These are phyloP conservation scores for Leptosphaerulina australis DNA, from an alignment of 2,329 filamentous ascomycete species.

Conservation along the genomic window DNA sequence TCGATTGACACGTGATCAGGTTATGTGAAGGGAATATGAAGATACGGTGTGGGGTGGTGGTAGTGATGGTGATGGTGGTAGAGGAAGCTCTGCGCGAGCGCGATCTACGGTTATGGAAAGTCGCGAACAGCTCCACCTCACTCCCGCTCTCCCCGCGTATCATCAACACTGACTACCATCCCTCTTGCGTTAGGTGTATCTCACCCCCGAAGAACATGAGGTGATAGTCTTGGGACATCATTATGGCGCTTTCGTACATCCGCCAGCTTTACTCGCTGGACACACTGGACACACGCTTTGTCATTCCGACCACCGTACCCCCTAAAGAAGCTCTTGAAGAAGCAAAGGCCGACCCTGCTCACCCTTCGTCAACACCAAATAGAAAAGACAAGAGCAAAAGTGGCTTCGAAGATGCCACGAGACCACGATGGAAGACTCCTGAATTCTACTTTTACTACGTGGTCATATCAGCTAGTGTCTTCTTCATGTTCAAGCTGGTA, in stretches of 20 bases:
- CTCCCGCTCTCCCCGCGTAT: slow-evolving; percentile 19
- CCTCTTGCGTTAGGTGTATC: slow-evolving; percentile 9
- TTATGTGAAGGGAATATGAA: no score
- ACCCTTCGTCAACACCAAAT: slow-evolving; percentile 35
- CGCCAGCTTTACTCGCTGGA: slow-evolving; percentile 67
- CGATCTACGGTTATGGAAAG: slow-evolving; percentile 4
- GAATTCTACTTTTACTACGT: slow-evolving; percentile 86
- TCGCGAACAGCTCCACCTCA: slow-evolving; percentile 22
- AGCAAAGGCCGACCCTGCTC: slow-evolving; percentile 40
- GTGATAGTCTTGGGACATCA: slow-evolving; percentile 25
- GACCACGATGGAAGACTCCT: slow-evolving; percentile 80
- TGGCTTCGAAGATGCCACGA: slow-evolving; percentile 55
- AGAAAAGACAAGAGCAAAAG: slow-evolving; percentile 30
- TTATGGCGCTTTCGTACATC: slow-evolving; percentile 54
- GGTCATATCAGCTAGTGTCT: slow-evolving; percentile 69
- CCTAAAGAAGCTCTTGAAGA: slow-evolving; percentile 52
- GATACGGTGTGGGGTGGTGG: no score
- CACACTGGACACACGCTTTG: slow-evolving; percentile 74
- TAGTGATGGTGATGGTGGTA: slow-evolving; percentile 33
- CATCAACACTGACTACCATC: slow-evolving; percentile 14
- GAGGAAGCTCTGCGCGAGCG: slow-evolving; percentile 23
- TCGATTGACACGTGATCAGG: slow-evolving; percentile 38
- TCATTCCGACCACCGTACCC: slow-evolving; percentile 71
- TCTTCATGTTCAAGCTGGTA: slow-evolving; percentile 89
- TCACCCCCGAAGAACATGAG: slow-evolving; percentile 25